Percentiles rank a stretch among this genome's conserved stretches.
These are phyloP conservation scores for Teratosphaeria zuluensis DNA, from an alignment of 2,329 filamentous ascomycete genomes.

Conservation along the genomic window DNA sequence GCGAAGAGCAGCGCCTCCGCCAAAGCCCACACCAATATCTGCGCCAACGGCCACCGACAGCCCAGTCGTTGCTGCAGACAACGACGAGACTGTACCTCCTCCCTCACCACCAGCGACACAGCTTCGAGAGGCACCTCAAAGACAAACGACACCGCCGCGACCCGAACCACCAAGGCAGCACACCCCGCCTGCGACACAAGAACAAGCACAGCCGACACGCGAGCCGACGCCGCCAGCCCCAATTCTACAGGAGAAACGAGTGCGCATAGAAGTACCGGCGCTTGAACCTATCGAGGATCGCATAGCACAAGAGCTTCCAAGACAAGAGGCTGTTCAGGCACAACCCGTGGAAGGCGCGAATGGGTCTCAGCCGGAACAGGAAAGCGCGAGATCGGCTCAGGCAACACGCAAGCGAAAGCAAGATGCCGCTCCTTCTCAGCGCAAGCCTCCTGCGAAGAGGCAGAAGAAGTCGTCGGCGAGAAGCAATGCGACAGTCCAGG, in stretches of 20 bases:
- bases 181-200: conserved; percentile 7
- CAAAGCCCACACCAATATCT: conserved; percentile 5
- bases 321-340: neutral
- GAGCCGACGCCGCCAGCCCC: conserved; percentile 1
- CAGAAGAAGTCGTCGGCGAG: conserved; percentile 12
- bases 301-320: neutral
- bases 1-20: conserved; percentile 27
- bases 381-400: neutral
- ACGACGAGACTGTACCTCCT: conserved; percentile 4
- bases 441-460: conserved; percentile 11
- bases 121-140: neutral
- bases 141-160: neutral
- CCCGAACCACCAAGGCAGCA: conserved; percentile 7
- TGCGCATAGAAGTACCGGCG: neutral
- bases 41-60: conserved; percentile 1
- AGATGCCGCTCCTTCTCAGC: neutral
- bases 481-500: conserved; percentile 13
- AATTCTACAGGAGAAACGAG: neutral
- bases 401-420: conserved; percentile 5
- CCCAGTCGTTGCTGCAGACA: neutral
- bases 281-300: neutral
- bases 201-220: conserved; percentile 3
- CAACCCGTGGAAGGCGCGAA: neutral
- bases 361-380: neutral
- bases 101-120: conserved; percentile 11